phyloP scores from a whole-genome alignment of 2,329 filamentous ascomycete genomes.

The Colletotrichum brevisporum region DNA sequence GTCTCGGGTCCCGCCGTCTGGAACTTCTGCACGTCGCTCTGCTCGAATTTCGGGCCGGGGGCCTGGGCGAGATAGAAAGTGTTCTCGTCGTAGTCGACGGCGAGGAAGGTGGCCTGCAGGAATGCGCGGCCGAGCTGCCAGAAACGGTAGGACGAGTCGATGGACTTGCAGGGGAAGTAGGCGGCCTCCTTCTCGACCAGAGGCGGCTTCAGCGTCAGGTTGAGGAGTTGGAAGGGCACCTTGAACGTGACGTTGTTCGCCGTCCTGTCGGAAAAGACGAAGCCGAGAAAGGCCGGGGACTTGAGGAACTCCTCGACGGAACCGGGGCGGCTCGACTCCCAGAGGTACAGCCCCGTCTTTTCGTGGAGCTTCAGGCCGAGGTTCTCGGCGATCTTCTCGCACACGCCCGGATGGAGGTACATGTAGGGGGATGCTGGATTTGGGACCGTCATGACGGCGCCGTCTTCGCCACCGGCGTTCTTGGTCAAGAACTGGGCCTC shows the following conservation, averaged over 20 bases:
- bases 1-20: background rate
- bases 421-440: slow-evolving; percentile 53
- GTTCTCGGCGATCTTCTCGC: slow-evolving; percentile 53
- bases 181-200: slow-evolving; percentile 45
- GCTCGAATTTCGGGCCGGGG: slow-evolving; percentile 38
- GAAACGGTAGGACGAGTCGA: background rate
- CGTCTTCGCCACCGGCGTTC: slow-evolving; percentile 31
- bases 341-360: slow-evolving; percentile 55
- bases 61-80: slow-evolving; percentile 43
- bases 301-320: slow-evolving; percentile 53
- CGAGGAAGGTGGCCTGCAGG: slow-evolving; percentile 42
- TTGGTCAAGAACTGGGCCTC: background rate
- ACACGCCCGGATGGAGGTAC: slow-evolving; percentile 55
- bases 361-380: slow-evolving; percentile 55
- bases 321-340: slow-evolving; percentile 51
- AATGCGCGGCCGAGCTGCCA: slow-evolving; percentile 43
- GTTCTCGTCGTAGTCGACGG: slow-evolving; percentile 39
- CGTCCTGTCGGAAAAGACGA: slow-evolving; percentile 51
- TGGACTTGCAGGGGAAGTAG: slow-evolving; percentile 43
- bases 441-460: slow-evolving; percentile 29
- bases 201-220: slow-evolving; percentile 55
- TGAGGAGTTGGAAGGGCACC: slow-evolving; percentile 57
- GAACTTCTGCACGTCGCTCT: slow-evolving; percentile 32
- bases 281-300: slow-evolving; percentile 58
- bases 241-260: slow-evolving; percentile 56